Evolutionary conservation across 176 grass and related monocot species (phyloP).

Genomic region (Aegilops tauschii): DNA sequence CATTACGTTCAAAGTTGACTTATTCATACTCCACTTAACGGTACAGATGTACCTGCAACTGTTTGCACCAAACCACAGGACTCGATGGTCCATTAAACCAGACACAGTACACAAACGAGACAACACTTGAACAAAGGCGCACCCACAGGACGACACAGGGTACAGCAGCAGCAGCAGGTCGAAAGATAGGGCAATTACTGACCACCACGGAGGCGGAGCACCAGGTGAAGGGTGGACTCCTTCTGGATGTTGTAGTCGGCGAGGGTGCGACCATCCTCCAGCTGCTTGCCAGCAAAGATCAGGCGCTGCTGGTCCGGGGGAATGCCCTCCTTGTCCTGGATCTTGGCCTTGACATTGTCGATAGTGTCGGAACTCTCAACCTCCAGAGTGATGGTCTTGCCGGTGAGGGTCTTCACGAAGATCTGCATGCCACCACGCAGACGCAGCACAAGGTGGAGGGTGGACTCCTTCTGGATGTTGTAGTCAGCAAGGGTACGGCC

Average conservation of each 20-base stretch:
- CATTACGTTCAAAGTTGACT: background rate
- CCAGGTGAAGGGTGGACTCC: conserved; percentile 67
- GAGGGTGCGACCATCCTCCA: conserved; percentile 65
- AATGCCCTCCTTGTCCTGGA: conserved; percentile 74
- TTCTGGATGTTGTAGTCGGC: conserved; percentile 74
- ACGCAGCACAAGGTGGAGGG: conserved; percentile 51
- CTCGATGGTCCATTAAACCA: background rate
- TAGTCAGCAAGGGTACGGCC: conserved; percentile 57
- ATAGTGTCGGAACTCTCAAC: conserved; percentile 47
- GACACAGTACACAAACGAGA: background rate
- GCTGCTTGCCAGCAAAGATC: conserved; percentile 56
- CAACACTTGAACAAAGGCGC: background rate
- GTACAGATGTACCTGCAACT: background rate
- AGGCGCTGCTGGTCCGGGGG: conserved; percentile 66
- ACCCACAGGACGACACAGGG: background rate
- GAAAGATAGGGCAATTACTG: background rate
- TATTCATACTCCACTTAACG: conserved; percentile 1
- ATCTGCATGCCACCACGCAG: conserved; percentile 65
- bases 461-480: conserved; percentile 76
- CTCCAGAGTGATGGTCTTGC: conserved; percentile 58
- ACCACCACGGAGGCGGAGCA: conserved; percentile 59
- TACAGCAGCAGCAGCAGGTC: conserved; percentile 7
- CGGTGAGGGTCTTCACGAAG: conserved; percentile 69
- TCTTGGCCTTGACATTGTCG: conserved; percentile 62
- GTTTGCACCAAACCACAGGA: background rate